Evolutionary conservation across 176 grass and related monocot species (phyloP).

Genomic region (Ampelocalamus luodianensis): DNA sequence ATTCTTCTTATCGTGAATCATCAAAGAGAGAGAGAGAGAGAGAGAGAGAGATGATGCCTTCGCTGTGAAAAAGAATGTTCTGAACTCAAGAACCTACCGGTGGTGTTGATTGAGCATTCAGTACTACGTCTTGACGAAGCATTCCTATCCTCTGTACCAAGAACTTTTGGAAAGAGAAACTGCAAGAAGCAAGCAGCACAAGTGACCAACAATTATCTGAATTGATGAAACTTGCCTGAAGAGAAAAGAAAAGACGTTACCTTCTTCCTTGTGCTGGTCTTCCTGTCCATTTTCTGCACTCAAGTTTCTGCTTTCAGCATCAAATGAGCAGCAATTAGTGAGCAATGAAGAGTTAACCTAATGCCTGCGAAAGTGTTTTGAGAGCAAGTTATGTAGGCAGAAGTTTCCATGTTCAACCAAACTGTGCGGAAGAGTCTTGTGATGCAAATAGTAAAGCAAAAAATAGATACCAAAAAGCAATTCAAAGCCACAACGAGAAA

Average conservation of each 20-base stretch:
- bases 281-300: slow-evolving; percentile 42
- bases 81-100: slow-evolving; percentile 33
- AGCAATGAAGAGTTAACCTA: slow-evolving; percentile 3
- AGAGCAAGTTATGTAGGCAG: slow-evolving; percentile 26
- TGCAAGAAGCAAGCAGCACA: background rate
- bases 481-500: slow-evolving; percentile 17
- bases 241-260: slow-evolving; percentile 19
- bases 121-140: background rate
- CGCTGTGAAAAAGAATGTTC: background rate
- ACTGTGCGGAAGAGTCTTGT: background rate
- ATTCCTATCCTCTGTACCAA: slow-evolving; percentile 12
- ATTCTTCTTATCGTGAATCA: slow-evolving; percentile 14
- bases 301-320: slow-evolving; percentile 13
- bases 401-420: slow-evolving; percentile 22
- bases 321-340: background rate
- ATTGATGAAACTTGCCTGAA: background rate
- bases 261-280: slow-evolving; percentile 49
- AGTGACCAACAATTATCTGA: background rate
- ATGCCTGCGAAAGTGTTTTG: slow-evolving; percentile 22
- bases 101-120: background rate
- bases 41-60: background rate
- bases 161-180: slow-evolving; percentile 40
- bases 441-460: background rate
- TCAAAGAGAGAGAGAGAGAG: too few species aligned
- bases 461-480: background rate